Evolutionary conservation across 352 stramenopile genomes (phyloP), one percentile per base, ranked within the genome.

Genomic region (Pythium angustatum): DNA sequence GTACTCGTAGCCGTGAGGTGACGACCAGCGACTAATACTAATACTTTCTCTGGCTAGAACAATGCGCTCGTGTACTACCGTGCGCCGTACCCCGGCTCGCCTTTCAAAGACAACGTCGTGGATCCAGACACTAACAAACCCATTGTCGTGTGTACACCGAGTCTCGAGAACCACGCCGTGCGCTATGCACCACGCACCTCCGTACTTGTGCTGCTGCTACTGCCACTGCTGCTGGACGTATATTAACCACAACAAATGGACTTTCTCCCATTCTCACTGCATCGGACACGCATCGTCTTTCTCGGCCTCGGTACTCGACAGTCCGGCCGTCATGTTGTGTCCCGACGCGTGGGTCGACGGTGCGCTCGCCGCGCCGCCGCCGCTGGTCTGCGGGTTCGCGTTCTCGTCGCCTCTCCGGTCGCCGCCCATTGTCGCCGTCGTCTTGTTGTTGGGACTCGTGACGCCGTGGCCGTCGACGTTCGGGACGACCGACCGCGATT

Each of bases 101-200:
- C 87, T 7, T 95, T 95, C 64, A 80, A 79, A 50, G 78, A 87
- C 67, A 91, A 94, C 51, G 71, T 58, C 9, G 83, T 91, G 12
- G 76, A 93, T 54, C 60, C 79, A 6, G 74, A 93, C 54, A 90
- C 78, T 28, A 79, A 82, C 67, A 86, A 93, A 38, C 79, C 85
- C 8, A 22, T 94, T 5, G 69, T 87, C 15, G 83, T 95, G 10
- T 96, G 87, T 65, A 96, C 87, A 17, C 86, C 87, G 8, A 93
- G 83, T 48, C 78, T 96, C 31, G 78, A 91, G 64, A 93, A 95
- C 53, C 47, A 34, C 5, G 76, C 51, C 31, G 30, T 19, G 2
- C n/a, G 30, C 8, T 17, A 19, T 44, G 7, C 43, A 30, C 43
- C 8, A 27, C n/a, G 43, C 59, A 52, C 38, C 44, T 27, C 0